Percentiles rank a stretch among this genome's conserved stretches.
phyloP scores from a whole-genome alignment of 148 eudicot genomes.

The Bassia scoparia region DNA sequence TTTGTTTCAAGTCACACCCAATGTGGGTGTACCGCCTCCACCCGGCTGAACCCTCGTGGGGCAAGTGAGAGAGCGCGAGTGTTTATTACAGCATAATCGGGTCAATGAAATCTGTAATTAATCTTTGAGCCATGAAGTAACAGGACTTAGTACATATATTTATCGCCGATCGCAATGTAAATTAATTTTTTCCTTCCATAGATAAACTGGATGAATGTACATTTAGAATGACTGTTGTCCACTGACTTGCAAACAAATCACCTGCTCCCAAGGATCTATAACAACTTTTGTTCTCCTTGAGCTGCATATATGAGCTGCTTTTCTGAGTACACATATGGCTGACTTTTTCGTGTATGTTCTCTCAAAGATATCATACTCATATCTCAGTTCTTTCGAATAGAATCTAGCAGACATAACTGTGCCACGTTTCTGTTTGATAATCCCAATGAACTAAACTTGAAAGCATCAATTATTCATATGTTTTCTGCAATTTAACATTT shows the following conservation, averaged over 20 bases:
- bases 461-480: too few species aligned
- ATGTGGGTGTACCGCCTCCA: neutral
- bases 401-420: too few species aligned
- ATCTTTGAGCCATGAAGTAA: neutral
- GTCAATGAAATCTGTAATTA: slow-evolving; percentile 28
- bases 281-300: neutral
- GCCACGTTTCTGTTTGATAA: too few species aligned
- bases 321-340: neutral
- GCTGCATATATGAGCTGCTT: slow-evolving; percentile 12
- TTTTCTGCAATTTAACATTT: too few species aligned
- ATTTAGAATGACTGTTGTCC: neutral
- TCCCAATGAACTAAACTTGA: too few species aligned
- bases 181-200: slow-evolving; percentile 8
- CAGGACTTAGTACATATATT: slow-evolving; percentile 25
- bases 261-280: neutral
- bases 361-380: too few species aligned
- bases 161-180: slow-evolving; percentile 26
- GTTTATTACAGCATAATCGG: neutral
- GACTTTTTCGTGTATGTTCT: neutral
- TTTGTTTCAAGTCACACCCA: slow-evolving; percentile 21
- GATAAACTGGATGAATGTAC: slow-evolving; percentile 4
- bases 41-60: neutral
- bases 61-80: slow-evolving; percentile 3
- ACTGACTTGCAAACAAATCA: slow-evolving; percentile 1
- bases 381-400: too few species aligned